A percentile compares a stretch with the other conserved stretches of the same genome.
phyloP scores from a whole-genome alignment of 441 rosid genomes.

The Syzygium malaccense region DNA sequence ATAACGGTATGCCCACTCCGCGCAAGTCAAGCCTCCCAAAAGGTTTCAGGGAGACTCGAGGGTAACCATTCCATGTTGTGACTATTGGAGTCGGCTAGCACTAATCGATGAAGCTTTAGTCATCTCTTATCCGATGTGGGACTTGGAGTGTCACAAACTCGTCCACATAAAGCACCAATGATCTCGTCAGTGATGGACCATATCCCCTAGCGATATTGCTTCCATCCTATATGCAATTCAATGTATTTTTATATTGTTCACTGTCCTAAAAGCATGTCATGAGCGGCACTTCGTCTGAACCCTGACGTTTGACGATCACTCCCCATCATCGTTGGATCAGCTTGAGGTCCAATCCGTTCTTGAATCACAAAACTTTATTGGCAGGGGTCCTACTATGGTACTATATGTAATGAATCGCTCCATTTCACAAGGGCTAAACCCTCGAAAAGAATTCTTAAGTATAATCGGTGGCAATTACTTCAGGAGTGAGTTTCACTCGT shows the following conservation, averaged over 20 bases:
- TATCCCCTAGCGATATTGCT: neutral
- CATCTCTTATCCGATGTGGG: neutral
- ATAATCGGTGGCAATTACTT: neutral
- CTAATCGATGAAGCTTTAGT: neutral
- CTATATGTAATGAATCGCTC: neutral
- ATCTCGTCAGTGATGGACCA: neutral
- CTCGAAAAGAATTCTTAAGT: neutral
- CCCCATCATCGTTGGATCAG: rapidly evolving
- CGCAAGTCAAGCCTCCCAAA: too few relatives aligned
- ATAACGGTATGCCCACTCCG: too few relatives aligned
- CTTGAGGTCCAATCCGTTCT: neutral
- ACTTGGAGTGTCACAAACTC: neutral
- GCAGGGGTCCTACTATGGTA: neutral
- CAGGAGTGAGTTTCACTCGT: neutral
- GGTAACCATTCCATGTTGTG: neutral
- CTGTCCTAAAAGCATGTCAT: neutral
- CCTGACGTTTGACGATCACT: neutral
- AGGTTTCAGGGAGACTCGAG: neutral
- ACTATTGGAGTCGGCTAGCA: neutral
- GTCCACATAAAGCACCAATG: neutral
- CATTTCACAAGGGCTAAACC: neutral
- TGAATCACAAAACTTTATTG: neutral
- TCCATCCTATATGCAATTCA: neutral
- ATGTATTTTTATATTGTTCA: neutral
- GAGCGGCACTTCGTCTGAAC: neutral